Base-by-base conservation (phyloP, 768 basidiomycete species). In the Exidia glandulosa region DNA sequence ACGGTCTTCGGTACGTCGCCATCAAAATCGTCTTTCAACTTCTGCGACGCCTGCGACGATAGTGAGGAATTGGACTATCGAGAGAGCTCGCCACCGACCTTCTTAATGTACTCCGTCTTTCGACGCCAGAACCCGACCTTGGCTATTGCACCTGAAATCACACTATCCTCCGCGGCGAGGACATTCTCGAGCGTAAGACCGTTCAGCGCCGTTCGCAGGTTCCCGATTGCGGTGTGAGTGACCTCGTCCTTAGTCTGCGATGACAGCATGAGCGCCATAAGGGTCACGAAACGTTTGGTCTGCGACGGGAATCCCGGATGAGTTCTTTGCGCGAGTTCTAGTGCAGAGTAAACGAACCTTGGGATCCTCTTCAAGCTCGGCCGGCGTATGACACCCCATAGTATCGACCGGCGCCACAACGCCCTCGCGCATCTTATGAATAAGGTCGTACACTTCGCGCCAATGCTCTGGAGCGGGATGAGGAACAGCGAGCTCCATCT, bases 201-300 rank as follows among this genome's bases (percentile, higher is more conserved):
- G 1, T 90, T 89, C 2, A 99, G 70, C 0, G 84, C 81, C 2
- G 69, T 67, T 19, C 92, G 85, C 2, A 97, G 79, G 61, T 86
- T 88, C 2, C 73, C 68, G 1, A 94, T 81, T 0, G 94, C 94
- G 0, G 86, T 81, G 59, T 88, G 82, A 0, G 88, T 92, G 19
- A 93, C 86, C 65, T 90, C 84, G 68, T 95, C 94, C 66, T 94
- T 97, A 3, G 95, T 97, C 70, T 98, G 95, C 2, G 92, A 92
- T 9, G 90, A 93, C 2, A 98, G 80, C 92, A 97, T 96, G 50
- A 99, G 77, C 2, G 94, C 91, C 7, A 99, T 81, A 23, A 99
- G 83, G 3, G 87, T 90, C 9, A 89, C 79, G 61, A 91, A 88
- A 2, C 94, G 85, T 56, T 81, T 79, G 60, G 84, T 91, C 91